Conservation (phyloP, 768 basidiomycete species). For the Krasilnikovozyma curviuscula region DNA sequence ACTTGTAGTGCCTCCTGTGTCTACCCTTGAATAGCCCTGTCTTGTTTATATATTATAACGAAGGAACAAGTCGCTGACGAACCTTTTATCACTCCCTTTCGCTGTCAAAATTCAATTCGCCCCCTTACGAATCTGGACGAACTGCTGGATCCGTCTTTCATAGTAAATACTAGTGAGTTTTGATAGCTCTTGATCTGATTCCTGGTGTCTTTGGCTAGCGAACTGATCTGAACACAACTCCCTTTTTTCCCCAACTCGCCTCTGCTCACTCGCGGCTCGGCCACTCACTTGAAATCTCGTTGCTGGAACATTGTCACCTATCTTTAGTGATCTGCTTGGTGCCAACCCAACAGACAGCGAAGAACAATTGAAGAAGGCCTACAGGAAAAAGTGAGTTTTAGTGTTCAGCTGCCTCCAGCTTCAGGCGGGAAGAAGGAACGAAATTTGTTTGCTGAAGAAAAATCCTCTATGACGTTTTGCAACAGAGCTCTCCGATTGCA, state of each 20-base stretch:
- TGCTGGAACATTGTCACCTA: neutral
- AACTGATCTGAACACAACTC: too few species aligned
- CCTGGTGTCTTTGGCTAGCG: too few species aligned
- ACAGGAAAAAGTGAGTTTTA: conserved; percentile 54
- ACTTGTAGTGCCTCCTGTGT: too few species aligned
- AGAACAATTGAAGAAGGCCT: conserved; percentile 78
- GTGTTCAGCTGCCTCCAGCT: neutral
- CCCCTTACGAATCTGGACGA: too few species aligned
- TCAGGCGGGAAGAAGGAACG: neutral
- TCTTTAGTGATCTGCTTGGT: conserved; percentile 66
- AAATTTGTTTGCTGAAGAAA: neutral
- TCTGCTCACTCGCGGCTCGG: neutral
- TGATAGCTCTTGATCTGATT: too few species aligned
- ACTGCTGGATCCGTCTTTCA: too few species aligned
- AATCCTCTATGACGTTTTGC: neutral
- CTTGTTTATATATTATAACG: too few species aligned
- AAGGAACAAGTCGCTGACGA: too few species aligned
- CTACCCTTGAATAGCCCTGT: too few species aligned
- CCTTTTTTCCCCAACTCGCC: neutral
- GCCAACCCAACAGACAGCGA: conserved; percentile 62
- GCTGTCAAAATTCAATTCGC: too few species aligned
- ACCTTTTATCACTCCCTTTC: too few species aligned
- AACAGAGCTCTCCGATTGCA: conserved; percentile 61
- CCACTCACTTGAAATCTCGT: neutral
- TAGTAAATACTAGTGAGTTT: conserved; percentile 11